Conservation (phyloP, 1,284 basidiomycete species). For the Pseudozyma hubeiensis region DNA sequence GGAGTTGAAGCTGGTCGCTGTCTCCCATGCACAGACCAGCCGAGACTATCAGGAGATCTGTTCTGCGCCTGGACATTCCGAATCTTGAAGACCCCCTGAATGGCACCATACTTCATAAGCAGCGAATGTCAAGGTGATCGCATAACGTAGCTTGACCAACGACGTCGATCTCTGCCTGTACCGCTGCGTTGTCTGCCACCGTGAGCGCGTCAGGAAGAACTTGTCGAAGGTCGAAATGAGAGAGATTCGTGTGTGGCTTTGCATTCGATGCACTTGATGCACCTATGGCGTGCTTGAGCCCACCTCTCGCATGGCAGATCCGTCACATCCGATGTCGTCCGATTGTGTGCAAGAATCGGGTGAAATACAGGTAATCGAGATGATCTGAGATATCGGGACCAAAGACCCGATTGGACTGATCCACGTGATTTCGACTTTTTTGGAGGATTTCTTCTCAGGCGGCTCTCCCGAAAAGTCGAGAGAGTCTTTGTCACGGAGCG, state of each 20-base stretch:
- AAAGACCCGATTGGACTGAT: neutral
- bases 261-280: constrained; percentile 16
- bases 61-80: too few species aligned
- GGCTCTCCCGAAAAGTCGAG: constrained; percentile 23
- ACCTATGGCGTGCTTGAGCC: constrained; percentile 41
- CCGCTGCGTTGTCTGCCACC: too few species aligned
- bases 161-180: too few species aligned
- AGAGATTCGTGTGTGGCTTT: constrained; percentile 1
- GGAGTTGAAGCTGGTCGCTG: neutral
- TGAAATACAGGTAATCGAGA: neutral
- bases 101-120: neutral
- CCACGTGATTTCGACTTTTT: constrained; percentile 30
- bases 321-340: constrained; percentile 29
- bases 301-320: neutral
- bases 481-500: neutral
- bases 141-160: neutral
- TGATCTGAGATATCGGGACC: neutral
- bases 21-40: constrained; percentile 28
- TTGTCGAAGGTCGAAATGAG: too few species aligned
- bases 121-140: neutral
- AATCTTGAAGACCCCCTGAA: neutral
- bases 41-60: too few species aligned
- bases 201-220: neutral
- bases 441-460: constrained; percentile 22
- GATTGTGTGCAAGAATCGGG: neutral